Conservation (phyloP, 2,329 filamentous ascomycete genomes). For the Aspergillus fischeri region DNA sequence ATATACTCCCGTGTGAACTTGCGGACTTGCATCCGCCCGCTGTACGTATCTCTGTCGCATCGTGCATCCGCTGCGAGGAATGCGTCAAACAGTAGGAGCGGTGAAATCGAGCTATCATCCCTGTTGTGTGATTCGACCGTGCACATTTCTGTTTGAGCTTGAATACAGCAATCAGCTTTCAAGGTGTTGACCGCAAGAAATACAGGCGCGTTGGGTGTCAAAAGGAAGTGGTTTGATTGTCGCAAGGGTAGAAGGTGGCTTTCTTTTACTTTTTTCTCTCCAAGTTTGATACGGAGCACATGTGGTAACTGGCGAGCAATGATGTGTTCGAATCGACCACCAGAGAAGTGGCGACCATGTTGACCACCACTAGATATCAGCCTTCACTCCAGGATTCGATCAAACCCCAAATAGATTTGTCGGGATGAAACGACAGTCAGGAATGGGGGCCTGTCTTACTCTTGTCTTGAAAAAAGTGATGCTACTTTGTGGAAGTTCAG, state of each 20-base stretch:
- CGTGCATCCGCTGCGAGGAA: slow-evolving; percentile 6
- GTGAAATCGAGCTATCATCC: slow-evolving; percentile 1
- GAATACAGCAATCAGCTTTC: not conserved
- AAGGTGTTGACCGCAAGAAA: not conserved
- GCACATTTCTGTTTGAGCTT: not conserved
- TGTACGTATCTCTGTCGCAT: slow-evolving; percentile 1
- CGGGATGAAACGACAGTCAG: not conserved
- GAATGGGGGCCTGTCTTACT: not conserved
- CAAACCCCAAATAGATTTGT: not conserved
- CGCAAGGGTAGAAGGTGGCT: not conserved
- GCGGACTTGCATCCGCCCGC: slow-evolving; percentile 8
- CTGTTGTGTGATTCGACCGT: not conserved
- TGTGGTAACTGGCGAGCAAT: not conserved
- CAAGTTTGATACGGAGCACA: no score
- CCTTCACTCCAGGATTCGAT: no score
- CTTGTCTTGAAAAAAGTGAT: not conserved
- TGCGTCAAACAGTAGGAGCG: slow-evolving; percentile 9
- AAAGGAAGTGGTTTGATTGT: not conserved
- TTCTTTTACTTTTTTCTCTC: not conserved
- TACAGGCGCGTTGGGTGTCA: not conserved
- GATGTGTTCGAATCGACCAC: not conserved
- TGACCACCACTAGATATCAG: not conserved
- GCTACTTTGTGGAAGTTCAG: not conserved
- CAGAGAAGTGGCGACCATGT: not conserved
- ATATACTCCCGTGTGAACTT: slow-evolving; percentile 1